Base-by-base conservation (phyloP, 1,139 yeast genomes). In the Sugiyamaella xylanicola region DNA sequence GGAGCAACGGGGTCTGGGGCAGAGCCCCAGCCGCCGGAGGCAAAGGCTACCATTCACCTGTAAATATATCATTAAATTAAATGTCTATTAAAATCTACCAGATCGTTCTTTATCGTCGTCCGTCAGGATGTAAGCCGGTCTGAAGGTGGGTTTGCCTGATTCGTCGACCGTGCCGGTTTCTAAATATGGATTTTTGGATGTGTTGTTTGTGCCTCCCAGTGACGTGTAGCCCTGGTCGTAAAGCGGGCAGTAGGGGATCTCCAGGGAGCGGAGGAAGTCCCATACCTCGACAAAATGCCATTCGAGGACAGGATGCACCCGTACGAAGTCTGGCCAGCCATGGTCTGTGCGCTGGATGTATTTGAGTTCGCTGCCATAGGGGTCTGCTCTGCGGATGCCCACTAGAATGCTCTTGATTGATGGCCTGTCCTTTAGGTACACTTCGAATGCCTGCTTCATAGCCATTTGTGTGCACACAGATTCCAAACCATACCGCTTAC, bases 171-270 rank as follows among this genome's bases (percentile, higher is more conserved):
- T 61, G 2, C 64, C 70, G 1, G 61, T 70, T 11, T 62, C 62
- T 56, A 69, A 67, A 62, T 87, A 75, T 1, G 93, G 95, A 67
- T 90, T 90, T 39, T 78, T 82, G 1, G 77, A 66, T 0, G 97
- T 90, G 50, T 82, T 81, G 57, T 79, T 72, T 1, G 81, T 73
- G 0, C 96, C 95, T 2, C 97, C 97, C 37, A 90, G 72, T 15
- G 95, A 86, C 1, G 97, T 88, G 65, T 84, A 90, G 0, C 97
- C 97, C 47, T 63, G 60, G 65, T 89, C 95, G 65, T 90, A 90
- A 61, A 90, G 74, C 3, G 65, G 57, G 66, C 96, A 90, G 70
- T 90, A 90, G 1, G 76, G 75, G 20, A 86, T 72, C 29, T 77
- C 65, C 46, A 82, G 70, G 1, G 74, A 77, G 37, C 80, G 67